A percentile compares a stretch with the other conserved stretches of the same genome.
Evolutionary conservation across 2,329 filamentous ascomycete species (phyloP).

Genomic region (Sporothrix dimorphospora): DNA sequence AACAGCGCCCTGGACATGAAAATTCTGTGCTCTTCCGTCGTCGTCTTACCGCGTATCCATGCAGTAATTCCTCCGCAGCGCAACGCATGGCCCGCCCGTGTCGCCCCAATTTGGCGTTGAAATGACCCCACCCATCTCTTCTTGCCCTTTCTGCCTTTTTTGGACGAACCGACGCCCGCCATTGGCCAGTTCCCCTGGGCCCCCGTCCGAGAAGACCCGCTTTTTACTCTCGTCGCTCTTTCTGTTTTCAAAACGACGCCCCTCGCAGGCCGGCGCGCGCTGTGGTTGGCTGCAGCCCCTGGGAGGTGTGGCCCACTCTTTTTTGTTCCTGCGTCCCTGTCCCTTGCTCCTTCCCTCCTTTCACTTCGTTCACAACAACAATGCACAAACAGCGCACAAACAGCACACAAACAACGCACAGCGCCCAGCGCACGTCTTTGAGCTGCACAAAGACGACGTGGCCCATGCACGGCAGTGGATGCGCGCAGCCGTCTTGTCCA

Average conservation of each 20-base stretch:
- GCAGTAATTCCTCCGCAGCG: neutral
- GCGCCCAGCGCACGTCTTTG: neutral
- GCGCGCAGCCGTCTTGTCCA: neutral
- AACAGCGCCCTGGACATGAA: neutral
- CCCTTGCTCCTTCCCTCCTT: neutral
- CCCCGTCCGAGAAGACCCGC: neutral
- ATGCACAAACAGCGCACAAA: neutral
- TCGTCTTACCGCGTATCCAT: neutral
- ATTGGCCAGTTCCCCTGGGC: constrained; percentile 11
- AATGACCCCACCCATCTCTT: constrained; percentile 3
- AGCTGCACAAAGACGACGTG: neutral
- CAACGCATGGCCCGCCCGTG: neutral
- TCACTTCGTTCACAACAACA: too few species aligned
- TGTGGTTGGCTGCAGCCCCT: constrained; percentile 10
- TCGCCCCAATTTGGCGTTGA: constrained; percentile 6
- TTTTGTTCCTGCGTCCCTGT: constrained; percentile 15
- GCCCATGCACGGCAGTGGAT: constrained; percentile 17
- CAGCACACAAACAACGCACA: neutral
- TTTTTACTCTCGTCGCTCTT: neutral
- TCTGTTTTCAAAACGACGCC: constrained; percentile 22
- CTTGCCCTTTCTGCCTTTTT: too few species aligned
- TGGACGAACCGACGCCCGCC: neutral
- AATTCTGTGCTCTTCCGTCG: too few species aligned
- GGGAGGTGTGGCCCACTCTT: constrained; percentile 4
- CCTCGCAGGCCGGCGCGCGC: neutral